These are phyloP conservation scores for Hypericum androsaemum DNA, from an alignment of 345 rosid species.

Conservation along the genomic window DNA sequence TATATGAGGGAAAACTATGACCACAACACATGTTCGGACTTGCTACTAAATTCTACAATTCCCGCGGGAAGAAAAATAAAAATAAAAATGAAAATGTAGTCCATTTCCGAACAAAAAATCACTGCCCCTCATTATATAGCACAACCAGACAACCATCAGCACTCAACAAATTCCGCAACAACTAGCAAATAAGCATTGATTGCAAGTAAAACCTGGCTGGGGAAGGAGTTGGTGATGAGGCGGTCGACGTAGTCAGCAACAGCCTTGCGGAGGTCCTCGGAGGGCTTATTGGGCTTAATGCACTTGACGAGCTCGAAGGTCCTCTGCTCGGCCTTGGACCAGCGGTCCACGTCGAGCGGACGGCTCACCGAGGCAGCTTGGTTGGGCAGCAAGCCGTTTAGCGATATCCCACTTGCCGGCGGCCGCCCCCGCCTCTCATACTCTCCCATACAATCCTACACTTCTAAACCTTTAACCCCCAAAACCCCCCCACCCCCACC, in stretches of 20 bases:
- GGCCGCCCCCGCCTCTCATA: slow-evolving; percentile 53
- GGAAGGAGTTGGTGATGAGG: slow-evolving; percentile 70
- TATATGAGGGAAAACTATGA: no score
- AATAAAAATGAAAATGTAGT: neutral
- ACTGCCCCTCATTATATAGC: neutral
- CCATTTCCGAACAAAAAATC: neutral
- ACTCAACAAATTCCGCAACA: no score
- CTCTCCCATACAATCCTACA: slow-evolving; percentile 67
- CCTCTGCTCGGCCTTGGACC: slow-evolving; percentile 83
- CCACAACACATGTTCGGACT: no score
- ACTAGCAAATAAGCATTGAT: neutral
- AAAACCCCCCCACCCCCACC: no score
- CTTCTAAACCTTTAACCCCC: no score
- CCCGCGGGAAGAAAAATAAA: neutral
- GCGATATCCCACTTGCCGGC: slow-evolving; percentile 53
- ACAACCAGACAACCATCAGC: no score
- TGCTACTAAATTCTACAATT: no score
- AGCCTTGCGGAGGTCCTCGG: slow-evolving; percentile 73
- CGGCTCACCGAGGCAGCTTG: slow-evolving; percentile 61
- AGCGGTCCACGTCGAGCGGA: slow-evolving; percentile 50
- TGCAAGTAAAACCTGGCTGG: slow-evolving; percentile 42
- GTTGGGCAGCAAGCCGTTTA: slow-evolving; percentile 68
- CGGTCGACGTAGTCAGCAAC: slow-evolving; percentile 74
- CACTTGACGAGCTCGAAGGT: slow-evolving; percentile 70
- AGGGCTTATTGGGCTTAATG: slow-evolving; percentile 74